Evolutionary conservation across 2,329 filamentous ascomycete genomes (phyloP), one percentile per base, ranked within the genome.

Genomic region (Fusarium goolgardi): DNA sequence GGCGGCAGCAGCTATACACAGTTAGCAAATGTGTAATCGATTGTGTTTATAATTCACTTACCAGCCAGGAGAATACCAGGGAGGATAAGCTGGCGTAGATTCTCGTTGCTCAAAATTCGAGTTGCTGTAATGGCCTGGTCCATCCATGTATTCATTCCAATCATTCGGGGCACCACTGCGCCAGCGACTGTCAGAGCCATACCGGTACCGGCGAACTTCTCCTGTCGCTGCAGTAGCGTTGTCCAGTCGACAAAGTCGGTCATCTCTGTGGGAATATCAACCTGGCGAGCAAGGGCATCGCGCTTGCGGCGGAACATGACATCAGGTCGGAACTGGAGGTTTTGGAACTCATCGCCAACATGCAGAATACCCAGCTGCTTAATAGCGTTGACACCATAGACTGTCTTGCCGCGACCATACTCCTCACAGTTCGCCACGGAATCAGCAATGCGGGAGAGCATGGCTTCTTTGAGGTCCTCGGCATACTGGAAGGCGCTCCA

Each of bases 151-250:
- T 91, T 89, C 65, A 94, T 91, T 62, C 94, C 93, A 39, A 99
- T 82, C 75, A 96, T 85, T 47, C 93, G 87, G 49, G 91, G 88
- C 58, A 95, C 93, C 6, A 98, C 84, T 3, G 97, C 93, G 58
- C 93, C 94, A 12, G 92, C 92, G 35, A 97, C 87, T 2, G 96
- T 99, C 75, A 99, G 85, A 8, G 95, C 96, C 91, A 99, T 94
- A 67, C 96, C 92, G 5, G 94, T 96, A 39, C 95, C 93, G 8
- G 95, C 94, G 57, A 96, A 85, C 84, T 98, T 99, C 80, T 99
- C 96, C 77, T 98, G 95, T 55, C 90, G 87, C 75, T 97, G 93
- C 82, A 97, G 86, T 8, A 98, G 81, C 13, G 89, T 91, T 20
- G 89, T 85, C 78, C 94, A 85, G 78, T 99, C 96, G 73, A 99